A percentile compares a stretch with the other conserved stretches of the same genome.
These are phyloP conservation scores for Rhizophagus prolifer DNA, from an alignment of 192 early-diverging fungal species.

Conservation along the genomic window DNA sequence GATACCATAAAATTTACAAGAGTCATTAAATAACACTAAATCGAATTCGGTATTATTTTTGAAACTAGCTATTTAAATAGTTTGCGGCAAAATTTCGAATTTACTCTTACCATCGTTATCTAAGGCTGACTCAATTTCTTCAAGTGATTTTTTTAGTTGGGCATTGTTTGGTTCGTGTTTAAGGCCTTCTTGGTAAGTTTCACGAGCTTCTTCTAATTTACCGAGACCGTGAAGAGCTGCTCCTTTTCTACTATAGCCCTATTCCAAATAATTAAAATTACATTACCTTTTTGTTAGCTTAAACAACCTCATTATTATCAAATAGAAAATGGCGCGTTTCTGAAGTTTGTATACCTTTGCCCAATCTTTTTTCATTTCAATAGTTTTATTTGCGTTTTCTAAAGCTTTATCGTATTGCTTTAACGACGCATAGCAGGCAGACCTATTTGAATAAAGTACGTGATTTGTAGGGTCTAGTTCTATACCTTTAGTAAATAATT, in stretches of 20 bases:
- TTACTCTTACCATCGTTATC: slow-evolving; percentile 33
- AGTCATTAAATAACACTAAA: too few relatives aligned
- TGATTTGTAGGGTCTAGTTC: slow-evolving; percentile 85
- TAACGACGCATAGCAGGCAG: slow-evolving; percentile 76
- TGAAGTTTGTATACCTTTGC: slow-evolving; percentile 57
- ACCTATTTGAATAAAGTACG: slow-evolving; percentile 92
- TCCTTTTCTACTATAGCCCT: slow-evolving; percentile 83
- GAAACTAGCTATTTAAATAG: too few relatives aligned
- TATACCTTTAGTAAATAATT: slow-evolving; percentile 80
- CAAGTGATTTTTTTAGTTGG: slow-evolving; percentile 70
- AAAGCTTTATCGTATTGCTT: slow-evolving; percentile 79
- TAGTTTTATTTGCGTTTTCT: slow-evolving; percentile 82
- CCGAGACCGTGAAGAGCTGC: slow-evolving; percentile 80
- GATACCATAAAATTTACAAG: too few relatives aligned
- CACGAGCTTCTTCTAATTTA: slow-evolving; percentile 67
- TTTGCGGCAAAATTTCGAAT: neutral
- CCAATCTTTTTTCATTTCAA: slow-evolving; percentile 81
- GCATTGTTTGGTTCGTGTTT: slow-evolving; percentile 78
- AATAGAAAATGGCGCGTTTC: neutral
- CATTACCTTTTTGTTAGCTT: neutral
- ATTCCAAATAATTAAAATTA: neutral
- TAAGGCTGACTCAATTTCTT: slow-evolving; percentile 70
- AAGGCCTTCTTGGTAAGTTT: slow-evolving; percentile 75
- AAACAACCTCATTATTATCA: neutral
- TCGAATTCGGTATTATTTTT: too few relatives aligned